Percentiles rank a stretch among this genome's conserved stretches.
Conservation (phyloP, 2,329 filamentous ascomycete species). For the Aspergillus terreus region DNA sequence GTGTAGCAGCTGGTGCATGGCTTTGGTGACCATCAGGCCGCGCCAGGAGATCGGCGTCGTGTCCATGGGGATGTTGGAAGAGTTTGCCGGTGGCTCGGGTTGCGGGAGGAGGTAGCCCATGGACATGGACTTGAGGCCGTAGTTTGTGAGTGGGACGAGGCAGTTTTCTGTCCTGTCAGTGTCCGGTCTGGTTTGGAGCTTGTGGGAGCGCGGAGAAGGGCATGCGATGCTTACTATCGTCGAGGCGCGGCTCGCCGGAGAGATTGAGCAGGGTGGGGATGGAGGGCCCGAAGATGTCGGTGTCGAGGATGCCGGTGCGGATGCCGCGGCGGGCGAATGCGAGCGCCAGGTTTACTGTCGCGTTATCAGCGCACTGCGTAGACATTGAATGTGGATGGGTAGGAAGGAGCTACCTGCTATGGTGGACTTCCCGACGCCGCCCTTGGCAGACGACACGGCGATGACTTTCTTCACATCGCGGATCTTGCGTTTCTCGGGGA, state of each 20-base stretch:
- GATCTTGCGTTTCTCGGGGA: constrained; percentile 78
- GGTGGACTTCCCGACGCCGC: constrained; percentile 96
- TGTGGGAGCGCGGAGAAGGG: not conserved
- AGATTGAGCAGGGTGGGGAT: constrained; percentile 87
- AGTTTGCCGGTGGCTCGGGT: not conserved
- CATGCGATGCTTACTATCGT: constrained; percentile 57
- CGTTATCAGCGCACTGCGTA: not conserved
- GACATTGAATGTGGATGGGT: not conserved
- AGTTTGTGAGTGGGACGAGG: constrained; percentile 83
- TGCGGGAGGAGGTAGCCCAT: constrained; percentile 60
- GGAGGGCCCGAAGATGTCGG: constrained; percentile 94
- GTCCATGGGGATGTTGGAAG: constrained; percentile 32
- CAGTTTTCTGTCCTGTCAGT: constrained; percentile 40
- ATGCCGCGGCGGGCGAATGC: constrained; percentile 79
- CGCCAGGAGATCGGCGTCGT: constrained; percentile 85
- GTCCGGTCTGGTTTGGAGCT: not conserved
- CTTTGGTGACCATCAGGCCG: constrained; percentile 96
- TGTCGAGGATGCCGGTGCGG: constrained; percentile 83
- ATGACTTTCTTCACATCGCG: constrained; percentile 85
- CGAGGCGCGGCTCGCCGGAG: constrained; percentile 72
- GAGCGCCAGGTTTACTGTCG: constrained; percentile 72
- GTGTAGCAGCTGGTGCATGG: constrained; percentile 89
- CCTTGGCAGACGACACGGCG: constrained; percentile 95
- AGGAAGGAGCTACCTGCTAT: constrained; percentile 61
- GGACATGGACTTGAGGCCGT: constrained; percentile 96